phyloP scores from a whole-genome alignment of 768 basidiomycete species.

The Boletus barrowsii region DNA sequence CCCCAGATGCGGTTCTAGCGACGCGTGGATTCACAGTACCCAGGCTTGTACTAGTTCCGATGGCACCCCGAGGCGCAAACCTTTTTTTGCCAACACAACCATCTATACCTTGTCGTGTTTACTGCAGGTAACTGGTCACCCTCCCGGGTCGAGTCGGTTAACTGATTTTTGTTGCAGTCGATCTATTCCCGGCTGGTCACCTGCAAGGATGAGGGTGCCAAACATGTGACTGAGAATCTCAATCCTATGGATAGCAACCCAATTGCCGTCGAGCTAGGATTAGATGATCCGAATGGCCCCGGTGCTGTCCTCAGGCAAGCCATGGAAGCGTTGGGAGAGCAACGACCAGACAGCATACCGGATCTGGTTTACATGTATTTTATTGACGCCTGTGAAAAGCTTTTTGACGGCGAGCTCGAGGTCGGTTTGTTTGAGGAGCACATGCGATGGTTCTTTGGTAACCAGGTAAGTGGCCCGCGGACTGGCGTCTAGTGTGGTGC shows the following conservation, averaged over 20 bases:
- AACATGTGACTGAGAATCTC: constrained; percentile 66
- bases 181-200: constrained; percentile 83
- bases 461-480: constrained; percentile 51
- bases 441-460: constrained; percentile 92
- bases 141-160: constrained; percentile 4
- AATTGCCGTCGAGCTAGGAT: constrained; percentile 76
- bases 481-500: not conserved
- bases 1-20: constrained; percentile 28
- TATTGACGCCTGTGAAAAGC: constrained; percentile 85
- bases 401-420: constrained; percentile 93
- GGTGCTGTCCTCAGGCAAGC: constrained; percentile 64
- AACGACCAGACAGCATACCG: constrained; percentile 42
- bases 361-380: constrained; percentile 87
- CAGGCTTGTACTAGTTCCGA: constrained; percentile 21
- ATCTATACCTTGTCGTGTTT: constrained; percentile 89
- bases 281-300: constrained; percentile 80
- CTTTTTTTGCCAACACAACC: constrained; percentile 90
- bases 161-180: constrained; percentile 47
- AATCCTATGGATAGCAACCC: constrained; percentile 70
- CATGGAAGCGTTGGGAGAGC: constrained; percentile 56
- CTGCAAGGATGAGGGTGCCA: constrained; percentile 80
- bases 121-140: constrained; percentile 59
- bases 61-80: constrained; percentile 40
- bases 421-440: constrained; percentile 92
- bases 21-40: constrained; percentile 57